Evolutionary conservation across 2,329 filamentous ascomycete species (phyloP), one percentile per base, ranked within the genome.

Genomic region (Lecanicillium sp.): DNA sequence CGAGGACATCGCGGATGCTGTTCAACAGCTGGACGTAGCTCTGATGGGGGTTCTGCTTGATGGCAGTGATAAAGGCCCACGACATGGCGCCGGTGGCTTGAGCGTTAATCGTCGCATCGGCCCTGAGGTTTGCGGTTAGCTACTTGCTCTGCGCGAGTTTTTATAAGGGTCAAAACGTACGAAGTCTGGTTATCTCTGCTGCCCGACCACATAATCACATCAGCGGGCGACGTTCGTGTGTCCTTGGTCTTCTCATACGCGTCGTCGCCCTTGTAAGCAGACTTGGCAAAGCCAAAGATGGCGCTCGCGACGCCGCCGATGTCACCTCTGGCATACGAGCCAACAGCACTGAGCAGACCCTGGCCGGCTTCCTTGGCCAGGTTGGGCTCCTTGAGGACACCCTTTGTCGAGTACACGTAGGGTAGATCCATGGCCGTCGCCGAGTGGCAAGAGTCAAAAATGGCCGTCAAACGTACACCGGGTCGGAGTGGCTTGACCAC

Each of bases 11-110:
- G 42, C 92, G 85, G 54, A 98, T 89, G 62, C 82, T 95, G 71
- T 96, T 97, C 49, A 98, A 74, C 42, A 98, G 70, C 69, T 96
- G 82, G 36, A 97, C 86, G 57, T 98, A 98, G 65, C 84, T 95
- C 69, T 97, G 92, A 58, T 94, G 83, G 1, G 87, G 87, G 57
- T 94, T 94, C 68, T 89, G 87, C 71, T 85, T 89, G 55, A 97
- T 74, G 15, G 89, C 83, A 2, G 75, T 80, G 60, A 98, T 92
- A 61, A 98, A 98, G 3, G 92, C 92, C 79, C 85, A 96, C 4
- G 88, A 95, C 92, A 98, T 97, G 61, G 92, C 92, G 40, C 92
- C 92, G 0, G 92, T 98, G 25, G 92, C 90, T 65, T 96, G 76
- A 41, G 87, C 80, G 31, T 74, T 78, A 49, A 97, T 96, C 19